phyloP scores from a whole-genome alignment of 2,329 filamentous ascomycete species.

The Fulvia fulva region DNA sequence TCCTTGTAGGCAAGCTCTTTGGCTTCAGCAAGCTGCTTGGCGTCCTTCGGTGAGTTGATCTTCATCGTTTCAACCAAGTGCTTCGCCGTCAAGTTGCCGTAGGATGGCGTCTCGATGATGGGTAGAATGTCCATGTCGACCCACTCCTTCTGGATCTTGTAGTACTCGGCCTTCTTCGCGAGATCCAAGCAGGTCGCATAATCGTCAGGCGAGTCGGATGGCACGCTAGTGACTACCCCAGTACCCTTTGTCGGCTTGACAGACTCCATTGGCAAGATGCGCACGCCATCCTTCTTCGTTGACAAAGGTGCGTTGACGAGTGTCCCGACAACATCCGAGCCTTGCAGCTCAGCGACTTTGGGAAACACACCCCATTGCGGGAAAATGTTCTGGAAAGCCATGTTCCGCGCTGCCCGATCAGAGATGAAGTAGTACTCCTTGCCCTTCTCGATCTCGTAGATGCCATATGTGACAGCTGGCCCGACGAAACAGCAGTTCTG shows the following conservation, averaged over 20 bases:
- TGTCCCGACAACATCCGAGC: slow-evolving; percentile 81
- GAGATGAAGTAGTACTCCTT: slow-evolving; percentile 78
- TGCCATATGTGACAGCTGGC: slow-evolving; percentile 80
- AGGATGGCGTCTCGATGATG: slow-evolving; percentile 83
- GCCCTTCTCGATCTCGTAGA: slow-evolving; percentile 65
- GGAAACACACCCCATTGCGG: slow-evolving; percentile 70
- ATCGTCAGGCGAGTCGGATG: slow-evolving; percentile 93
- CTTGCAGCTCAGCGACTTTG: slow-evolving; percentile 69
- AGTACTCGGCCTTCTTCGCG: slow-evolving; percentile 92
- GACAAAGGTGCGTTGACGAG: slow-evolving; percentile 85
- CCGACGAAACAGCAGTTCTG: slow-evolving; percentile 95
- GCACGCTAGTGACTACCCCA: slow-evolving; percentile 91
- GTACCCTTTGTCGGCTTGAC: slow-evolving; percentile 92
- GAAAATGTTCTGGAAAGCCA: slow-evolving; percentile 90
- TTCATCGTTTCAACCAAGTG: slow-evolving; percentile 86
- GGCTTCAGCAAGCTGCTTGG: slow-evolving; percentile 82
- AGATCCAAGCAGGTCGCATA: slow-evolving; percentile 85
- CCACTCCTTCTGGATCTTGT: slow-evolving; percentile 96
- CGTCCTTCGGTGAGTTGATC: slow-evolving; percentile 94
- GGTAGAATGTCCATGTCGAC: slow-evolving; percentile 83
- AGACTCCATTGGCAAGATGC: slow-evolving; percentile 91
- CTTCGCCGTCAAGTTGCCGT: slow-evolving; percentile 79
- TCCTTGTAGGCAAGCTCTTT: slow-evolving; percentile 98
- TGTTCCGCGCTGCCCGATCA: slow-evolving; percentile 81
- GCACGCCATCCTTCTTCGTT: slow-evolving; percentile 74